A percentile compares a stretch with the other conserved stretches of the same genome.
Conservation (phyloP, 2,329 filamentous ascomycete species). For the Ceratocystis cacaofunesta region DNA sequence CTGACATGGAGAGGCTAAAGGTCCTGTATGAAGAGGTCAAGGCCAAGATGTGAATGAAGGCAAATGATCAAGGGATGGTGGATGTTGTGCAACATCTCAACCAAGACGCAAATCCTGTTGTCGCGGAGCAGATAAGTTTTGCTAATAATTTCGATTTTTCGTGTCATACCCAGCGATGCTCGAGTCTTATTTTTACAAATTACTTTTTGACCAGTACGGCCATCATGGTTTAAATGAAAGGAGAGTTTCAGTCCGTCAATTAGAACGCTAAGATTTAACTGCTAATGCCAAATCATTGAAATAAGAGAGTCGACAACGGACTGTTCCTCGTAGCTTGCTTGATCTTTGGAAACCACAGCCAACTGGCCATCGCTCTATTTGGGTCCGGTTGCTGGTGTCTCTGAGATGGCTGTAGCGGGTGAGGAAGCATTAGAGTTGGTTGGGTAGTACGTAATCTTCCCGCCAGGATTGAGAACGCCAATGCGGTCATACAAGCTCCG, state of each 20-base stretch:
- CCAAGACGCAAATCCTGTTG: too few relatives aligned
- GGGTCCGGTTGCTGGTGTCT: slow-evolving; percentile 2
- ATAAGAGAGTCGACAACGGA: not conserved
- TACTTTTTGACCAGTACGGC: too few relatives aligned
- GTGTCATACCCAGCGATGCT: too few relatives aligned
- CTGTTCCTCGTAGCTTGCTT: not conserved
- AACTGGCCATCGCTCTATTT: not conserved
- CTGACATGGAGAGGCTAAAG: slow-evolving; percentile 73
- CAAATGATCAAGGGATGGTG: not conserved
- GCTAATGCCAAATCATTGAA: slow-evolving; percentile 3
- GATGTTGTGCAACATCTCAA: not conserved
- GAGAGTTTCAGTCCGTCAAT: not conserved
- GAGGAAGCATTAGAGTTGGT: slow-evolving; percentile 16
- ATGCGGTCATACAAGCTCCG: slow-evolving; percentile 71
- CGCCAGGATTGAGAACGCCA: slow-evolving; percentile 53
- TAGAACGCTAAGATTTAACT: not conserved
- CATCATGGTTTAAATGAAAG: not conserved
- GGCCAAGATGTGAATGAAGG: slow-evolving; percentile 55
- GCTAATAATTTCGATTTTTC: too few relatives aligned
- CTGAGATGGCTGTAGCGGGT: slow-evolving; percentile 19
- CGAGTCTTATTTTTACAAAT: too few relatives aligned
- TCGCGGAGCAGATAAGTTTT: too few relatives aligned
- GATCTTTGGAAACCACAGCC: not conserved
- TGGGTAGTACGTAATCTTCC: slow-evolving; percentile 57
- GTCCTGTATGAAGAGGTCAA: slow-evolving; percentile 70